A percentile compares a stretch with the other conserved stretches of the same genome.
Evolutionary conservation across 805 yeast species (phyloP).

Genomic region (Blastobotrys chiropterorum): DNA sequence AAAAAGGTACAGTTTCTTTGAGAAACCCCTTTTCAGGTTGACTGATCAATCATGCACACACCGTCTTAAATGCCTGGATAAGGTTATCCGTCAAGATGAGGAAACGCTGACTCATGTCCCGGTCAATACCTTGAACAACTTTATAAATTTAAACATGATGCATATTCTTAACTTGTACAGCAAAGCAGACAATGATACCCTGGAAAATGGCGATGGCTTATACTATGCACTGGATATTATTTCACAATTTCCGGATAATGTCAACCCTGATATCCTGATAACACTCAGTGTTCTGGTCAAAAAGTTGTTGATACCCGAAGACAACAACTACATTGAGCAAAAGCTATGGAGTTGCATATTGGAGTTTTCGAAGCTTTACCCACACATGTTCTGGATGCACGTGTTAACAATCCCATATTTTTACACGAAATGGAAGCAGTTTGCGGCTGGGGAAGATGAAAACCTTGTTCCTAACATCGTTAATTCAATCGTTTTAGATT

Average conservation of each 20-base stretch:
- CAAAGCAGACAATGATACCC: neutral
- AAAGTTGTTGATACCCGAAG: neutral
- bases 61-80: neutral
- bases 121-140: neutral
- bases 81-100: neutral
- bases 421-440: neutral
- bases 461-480: neutral
- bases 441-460: neutral
- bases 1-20: slow-evolving; percentile 10
- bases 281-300: neutral
- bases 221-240: neutral
- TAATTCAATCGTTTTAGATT: neutral
- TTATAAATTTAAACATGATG: slow-evolving; percentile 1
- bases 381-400: neutral
- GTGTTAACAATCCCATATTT: neutral
- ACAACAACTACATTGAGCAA: neutral
- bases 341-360: neutral
- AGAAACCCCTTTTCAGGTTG: slow-evolving; percentile 3
- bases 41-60: slow-evolving; percentile 3
- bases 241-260: neutral
- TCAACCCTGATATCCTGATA: neutral
- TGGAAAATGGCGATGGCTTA: neutral
- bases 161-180: neutral
- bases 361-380: neutral
- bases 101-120: neutral